These are phyloP conservation scores for Sporobolomyces pararoseus DNA, from an alignment of 768 basidiomycete genomes.

Conservation along the genomic window DNA sequence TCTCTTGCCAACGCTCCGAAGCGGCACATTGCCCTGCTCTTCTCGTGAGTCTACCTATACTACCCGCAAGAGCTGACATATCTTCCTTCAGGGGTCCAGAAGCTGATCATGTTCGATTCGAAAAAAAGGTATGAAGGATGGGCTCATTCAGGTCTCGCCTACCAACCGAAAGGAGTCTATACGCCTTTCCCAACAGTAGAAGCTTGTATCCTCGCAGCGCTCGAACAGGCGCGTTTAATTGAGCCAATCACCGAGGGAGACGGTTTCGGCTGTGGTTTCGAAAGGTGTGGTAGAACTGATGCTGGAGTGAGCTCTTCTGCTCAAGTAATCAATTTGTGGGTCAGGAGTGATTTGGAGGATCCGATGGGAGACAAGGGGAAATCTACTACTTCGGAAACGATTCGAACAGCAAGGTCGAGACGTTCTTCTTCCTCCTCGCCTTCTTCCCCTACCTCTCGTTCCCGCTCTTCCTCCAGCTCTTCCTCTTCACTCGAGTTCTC, in stretches of 20 bases:
- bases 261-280: conserved; percentile 78
- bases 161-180: conserved; percentile 54
- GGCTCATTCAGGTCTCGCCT: conserved; percentile 86
- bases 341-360: conserved; percentile 62
- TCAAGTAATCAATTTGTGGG: conserved; percentile 88
- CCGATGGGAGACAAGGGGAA: conserved; percentile 41
- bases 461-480: not conserved
- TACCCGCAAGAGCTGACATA: not conserved
- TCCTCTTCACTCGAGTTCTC: not conserved
- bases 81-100: not conserved
- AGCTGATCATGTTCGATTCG: not conserved
- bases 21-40: conserved; percentile 88
- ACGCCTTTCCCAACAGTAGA: conserved; percentile 84
- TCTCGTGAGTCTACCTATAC: conserved; percentile 51
- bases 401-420: not conserved
- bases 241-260: conserved; percentile 56
- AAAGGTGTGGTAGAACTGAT: conserved; percentile 89
- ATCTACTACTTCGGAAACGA: conserved; percentile 31
- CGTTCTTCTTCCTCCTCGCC: conserved; percentile 3
- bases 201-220: conserved; percentile 71
- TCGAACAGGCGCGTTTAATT: conserved; percentile 72
- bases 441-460: not conserved
- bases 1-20: conserved; percentile 52
- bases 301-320: conserved; percentile 89
- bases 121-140: conserved; percentile 69